Evolutionary conservation across 2,329 filamentous ascomycete species (phyloP), one percentile per base, ranked within the genome.

Genomic region (Daldinia eschscholtzii): DNA sequence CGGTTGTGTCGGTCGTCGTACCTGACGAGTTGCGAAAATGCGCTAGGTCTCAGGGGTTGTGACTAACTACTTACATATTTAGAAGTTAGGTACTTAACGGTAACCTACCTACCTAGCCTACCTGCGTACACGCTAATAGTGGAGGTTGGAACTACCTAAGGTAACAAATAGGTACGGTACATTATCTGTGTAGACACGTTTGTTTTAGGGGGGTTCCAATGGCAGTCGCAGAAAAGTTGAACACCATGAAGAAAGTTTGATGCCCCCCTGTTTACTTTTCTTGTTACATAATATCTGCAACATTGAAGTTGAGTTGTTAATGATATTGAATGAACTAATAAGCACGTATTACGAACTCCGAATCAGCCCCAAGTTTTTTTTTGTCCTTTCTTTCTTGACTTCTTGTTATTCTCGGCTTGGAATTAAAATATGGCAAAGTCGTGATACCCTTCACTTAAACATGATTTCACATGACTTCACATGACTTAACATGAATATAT

Each of bases 11-110:
- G 48, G 41, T 56, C 48, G 30, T 60, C 42, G 66, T 67, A 52
- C 64, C 68, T 70, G 67, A 61, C 59, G 53, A 68, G 42, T 65
- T 58, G 64, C 33, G 33, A 52, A 61, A 62, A 26, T 60, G 56
- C 61, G 58, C 61, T 67, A 67, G 46, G 56, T 62, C 59, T 69
- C 66, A 70, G 67, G 63, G 63, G 67, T 46, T 64, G 15, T 39
- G 1, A 35, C 10, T 46, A 44, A 23, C 35, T 35, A 53, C 6
- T 4, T 55, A 55, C 50, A 20, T 37, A 37, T 37, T 15, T 37
- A 20, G 18, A 26, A 28, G 4, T 5, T 50, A 37, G n/a, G 50
- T 55, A 55, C 10, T 18, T 37, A 52, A 35, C 33, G 33, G 7
- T 9, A 35, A 35, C 33, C 33, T 35, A 35, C 30, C n/a, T n/a